Conservation (phyloP, 352 stramenopile species). For the Pythium dissotocum region DNA sequence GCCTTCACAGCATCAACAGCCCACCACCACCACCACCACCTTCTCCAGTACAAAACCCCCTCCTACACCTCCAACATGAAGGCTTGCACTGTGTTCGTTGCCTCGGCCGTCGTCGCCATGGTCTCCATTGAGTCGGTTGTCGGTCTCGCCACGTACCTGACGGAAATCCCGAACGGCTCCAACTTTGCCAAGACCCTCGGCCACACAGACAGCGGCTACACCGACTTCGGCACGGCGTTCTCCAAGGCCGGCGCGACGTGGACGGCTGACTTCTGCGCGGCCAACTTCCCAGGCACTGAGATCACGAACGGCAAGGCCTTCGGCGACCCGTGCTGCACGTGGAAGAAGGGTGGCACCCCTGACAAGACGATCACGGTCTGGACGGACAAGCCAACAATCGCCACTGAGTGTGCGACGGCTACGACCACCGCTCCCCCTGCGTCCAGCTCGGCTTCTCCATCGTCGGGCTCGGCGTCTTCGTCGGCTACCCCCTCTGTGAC, state of each 20-base stretch:
- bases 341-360: conserved; percentile 24
- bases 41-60: too few relatives aligned
- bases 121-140: conserved; percentile 75
- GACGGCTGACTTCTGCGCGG: conserved; percentile 35
- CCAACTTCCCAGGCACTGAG: conserved; percentile 34
- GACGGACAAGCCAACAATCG: conserved; percentile 15
- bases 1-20: conserved; percentile 5
- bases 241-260: conserved; percentile 30
- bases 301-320: conserved; percentile 55
- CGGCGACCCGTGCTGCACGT: conserved; percentile 54
- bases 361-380: conserved; percentile 14
- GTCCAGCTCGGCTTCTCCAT: not conserved
- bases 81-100: conserved; percentile 67
- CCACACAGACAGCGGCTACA: conserved; percentile 32
- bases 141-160: conserved; percentile 30
- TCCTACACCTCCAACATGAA: conserved; percentile 41
- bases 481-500: not conserved
- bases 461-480: not conserved
- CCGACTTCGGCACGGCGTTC: conserved; percentile 43
- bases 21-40: not conserved
- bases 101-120: conserved; percentile 79
- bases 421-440: conserved; percentile 5
- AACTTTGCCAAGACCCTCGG: conserved; percentile 38
- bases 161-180: conserved; percentile 44
- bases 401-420: conserved; percentile 11